Base-by-base conservation (phyloP, 805 yeast species). In the Ogataea philodendri region DNA sequence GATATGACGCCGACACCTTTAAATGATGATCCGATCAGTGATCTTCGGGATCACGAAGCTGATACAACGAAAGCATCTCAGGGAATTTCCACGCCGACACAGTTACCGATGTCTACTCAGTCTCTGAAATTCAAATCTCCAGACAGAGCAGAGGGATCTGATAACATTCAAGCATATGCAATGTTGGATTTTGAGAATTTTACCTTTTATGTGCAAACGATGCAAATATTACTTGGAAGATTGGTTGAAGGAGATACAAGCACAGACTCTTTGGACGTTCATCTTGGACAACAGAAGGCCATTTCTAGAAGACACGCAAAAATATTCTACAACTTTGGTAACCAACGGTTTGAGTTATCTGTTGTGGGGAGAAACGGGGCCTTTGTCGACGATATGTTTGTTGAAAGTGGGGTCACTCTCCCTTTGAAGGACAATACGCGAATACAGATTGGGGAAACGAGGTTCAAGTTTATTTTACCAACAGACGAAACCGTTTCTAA, bases 331-430 rank as follows among this genome's bases (percentile, higher is more conserved):
- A 93, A 93, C 57, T 93, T 93, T 62, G 97, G 96, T 3, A 88
- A 94, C 3, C 97, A 90, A 57, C 65, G 95, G 46, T 93, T 93
- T 55, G 98, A 93, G 60, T 65, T 93, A 28, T 81, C 94, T 7
- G 88, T 93, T 2, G 69, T 89, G 49, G 98, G 98, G 13, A 74
- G 96, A 49, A 93, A 93, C 59, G 98, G 98, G 23, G 97, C 97
- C 2, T 93, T 93, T 67, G 95, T 93, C 3, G 93, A 90, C 59
- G 96, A 88, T 47, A 69, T 69, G 22, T 93, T 90, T 59, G 82
- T 93, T 5, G 96, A 87, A 55, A 77, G 84, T 42, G 97, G 96
- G 7, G 79, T 85, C 22, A 93, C 98, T 0, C 88, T 93, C 7
- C 96, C 96, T 2, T 65, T 93, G 30, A 69, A 69, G 15, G 86